Evolutionary conservation across 2,329 filamentous ascomycete genomes (phyloP).

Genomic region (Calonectria pseudoturangicola): DNA sequence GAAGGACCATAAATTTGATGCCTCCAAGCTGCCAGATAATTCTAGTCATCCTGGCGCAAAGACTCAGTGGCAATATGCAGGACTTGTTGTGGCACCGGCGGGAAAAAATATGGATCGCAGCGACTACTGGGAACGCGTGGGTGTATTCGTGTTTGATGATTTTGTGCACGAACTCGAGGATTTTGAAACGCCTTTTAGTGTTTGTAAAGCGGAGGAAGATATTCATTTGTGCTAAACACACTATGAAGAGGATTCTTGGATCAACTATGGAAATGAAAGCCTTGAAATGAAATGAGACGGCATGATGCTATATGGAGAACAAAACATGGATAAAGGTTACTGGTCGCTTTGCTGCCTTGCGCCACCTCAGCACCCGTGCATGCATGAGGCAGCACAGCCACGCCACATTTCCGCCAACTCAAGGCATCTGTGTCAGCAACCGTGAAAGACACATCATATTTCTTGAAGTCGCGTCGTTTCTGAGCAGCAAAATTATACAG

Average conservation of each 20-base stretch:
- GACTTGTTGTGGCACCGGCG: neutral
- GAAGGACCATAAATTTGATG: neutral
- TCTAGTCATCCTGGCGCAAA: neutral
- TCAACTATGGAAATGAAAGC: too few species aligned
- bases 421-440: constrained; percentile 4
- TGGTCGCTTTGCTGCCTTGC: constrained; percentile 16
- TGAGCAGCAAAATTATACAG: neutral
- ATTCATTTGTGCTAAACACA: neutral
- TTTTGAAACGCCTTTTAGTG: constrained; percentile 2
- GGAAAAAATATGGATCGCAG: too few species aligned
- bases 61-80: constrained; percentile 16
- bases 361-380: neutral
- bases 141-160: constrained; percentile 17
- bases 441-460: neutral
- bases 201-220: neutral
- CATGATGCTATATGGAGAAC: neutral
- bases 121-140: neutral
- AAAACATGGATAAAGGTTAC: too few species aligned
- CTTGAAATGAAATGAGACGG: too few species aligned
- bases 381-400: neutral
- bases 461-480: too few species aligned
- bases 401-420: neutral
- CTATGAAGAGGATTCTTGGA: too few species aligned
- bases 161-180: neutral
- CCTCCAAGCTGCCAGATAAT: neutral